A percentile compares a stretch with the other conserved stretches of the same genome.
Conservation (phyloP, 2,329 filamentous ascomycete genomes). For the Botrytis cinerea region DNA sequence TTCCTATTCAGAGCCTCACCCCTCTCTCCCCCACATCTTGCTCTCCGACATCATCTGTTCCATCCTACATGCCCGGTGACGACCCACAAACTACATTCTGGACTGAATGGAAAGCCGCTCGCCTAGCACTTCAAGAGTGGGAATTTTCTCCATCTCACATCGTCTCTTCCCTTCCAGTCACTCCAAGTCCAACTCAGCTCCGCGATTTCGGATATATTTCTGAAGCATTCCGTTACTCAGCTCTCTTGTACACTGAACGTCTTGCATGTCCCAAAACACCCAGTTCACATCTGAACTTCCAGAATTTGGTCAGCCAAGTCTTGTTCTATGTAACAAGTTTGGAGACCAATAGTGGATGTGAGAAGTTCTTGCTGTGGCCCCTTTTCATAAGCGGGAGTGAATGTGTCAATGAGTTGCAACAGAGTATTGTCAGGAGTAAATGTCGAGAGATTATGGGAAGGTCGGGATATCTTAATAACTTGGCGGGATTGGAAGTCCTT, state of each 20-base stretch:
- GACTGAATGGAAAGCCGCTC: slow-evolving; percentile 82
- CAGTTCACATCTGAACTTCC: slow-evolving; percentile 74
- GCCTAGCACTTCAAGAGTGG: slow-evolving; percentile 76
- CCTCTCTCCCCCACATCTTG: slow-evolving; percentile 43
- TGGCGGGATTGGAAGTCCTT: slow-evolving; percentile 79
- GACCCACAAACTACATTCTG: slow-evolving; percentile 71
- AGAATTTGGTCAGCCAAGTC: slow-evolving; percentile 78
- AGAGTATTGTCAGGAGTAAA: slow-evolving; percentile 74
- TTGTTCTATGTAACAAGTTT: slow-evolving; percentile 82
- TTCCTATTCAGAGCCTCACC: slow-evolving; percentile 36
- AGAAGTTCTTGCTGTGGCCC: slow-evolving; percentile 92
- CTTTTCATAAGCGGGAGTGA: slow-evolving; percentile 89
- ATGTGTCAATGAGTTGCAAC: slow-evolving; percentile 78
- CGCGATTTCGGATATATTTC: slow-evolving; percentile 79
- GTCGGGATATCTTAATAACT: slow-evolving; percentile 91
- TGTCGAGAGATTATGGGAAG: slow-evolving; percentile 85
- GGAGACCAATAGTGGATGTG: slow-evolving; percentile 67
- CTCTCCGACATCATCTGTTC: not conserved
- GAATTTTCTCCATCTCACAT: slow-evolving; percentile 64
- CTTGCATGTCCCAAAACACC: slow-evolving; percentile 75
- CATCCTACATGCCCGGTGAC: slow-evolving; percentile 44
- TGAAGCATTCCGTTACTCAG: slow-evolving; percentile 87
- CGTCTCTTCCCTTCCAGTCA: slow-evolving; percentile 51
- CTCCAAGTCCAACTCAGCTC: slow-evolving; percentile 60
- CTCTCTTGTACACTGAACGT: slow-evolving; percentile 85